Conservation (phyloP, 441 rosid species). For the Cnidoscolus chayamansa region DNA sequence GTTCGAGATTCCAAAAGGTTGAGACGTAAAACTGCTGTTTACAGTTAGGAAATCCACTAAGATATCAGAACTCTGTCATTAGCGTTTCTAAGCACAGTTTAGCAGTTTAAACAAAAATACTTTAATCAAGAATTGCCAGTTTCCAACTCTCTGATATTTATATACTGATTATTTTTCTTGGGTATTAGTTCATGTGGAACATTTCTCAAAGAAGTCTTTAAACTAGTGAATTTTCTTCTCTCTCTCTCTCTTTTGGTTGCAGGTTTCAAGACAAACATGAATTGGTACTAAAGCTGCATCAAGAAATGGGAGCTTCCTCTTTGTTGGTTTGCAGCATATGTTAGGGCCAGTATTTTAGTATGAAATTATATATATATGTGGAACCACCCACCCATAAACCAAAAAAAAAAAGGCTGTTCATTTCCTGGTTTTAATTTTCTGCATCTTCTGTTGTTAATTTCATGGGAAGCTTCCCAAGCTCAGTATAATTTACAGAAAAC, state of each 20-base stretch:
- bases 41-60: constrained; percentile 25
- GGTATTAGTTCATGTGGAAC: constrained; percentile 18
- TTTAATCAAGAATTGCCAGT: constrained; percentile 4
- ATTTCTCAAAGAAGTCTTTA: constrained; percentile 23
- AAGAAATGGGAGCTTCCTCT: constrained; percentile 38
- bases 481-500: constrained; percentile 23
- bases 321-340: constrained; percentile 27
- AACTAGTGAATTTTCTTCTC: constrained; percentile 8
- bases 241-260: constrained; percentile 17
- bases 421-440: not conserved
- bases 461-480: constrained; percentile 24
- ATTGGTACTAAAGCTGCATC: constrained; percentile 38
- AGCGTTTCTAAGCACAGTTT: constrained; percentile 25
- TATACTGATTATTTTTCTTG: not conserved
- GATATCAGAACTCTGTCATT: constrained; percentile 9
- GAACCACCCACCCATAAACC: not conserved
- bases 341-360: constrained; percentile 1
- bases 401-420: not conserved
- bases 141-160: constrained; percentile 18
- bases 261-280: constrained; percentile 78
- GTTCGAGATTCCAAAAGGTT: constrained; percentile 27
- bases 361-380: too few relatives aligned
- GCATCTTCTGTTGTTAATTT: constrained; percentile 5
- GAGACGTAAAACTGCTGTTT: constrained; percentile 19
- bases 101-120: not conserved